Evolutionary conservation across 108 stramenopile genomes (phyloP).

Genomic region (Discostella stelligeroides): DNA sequence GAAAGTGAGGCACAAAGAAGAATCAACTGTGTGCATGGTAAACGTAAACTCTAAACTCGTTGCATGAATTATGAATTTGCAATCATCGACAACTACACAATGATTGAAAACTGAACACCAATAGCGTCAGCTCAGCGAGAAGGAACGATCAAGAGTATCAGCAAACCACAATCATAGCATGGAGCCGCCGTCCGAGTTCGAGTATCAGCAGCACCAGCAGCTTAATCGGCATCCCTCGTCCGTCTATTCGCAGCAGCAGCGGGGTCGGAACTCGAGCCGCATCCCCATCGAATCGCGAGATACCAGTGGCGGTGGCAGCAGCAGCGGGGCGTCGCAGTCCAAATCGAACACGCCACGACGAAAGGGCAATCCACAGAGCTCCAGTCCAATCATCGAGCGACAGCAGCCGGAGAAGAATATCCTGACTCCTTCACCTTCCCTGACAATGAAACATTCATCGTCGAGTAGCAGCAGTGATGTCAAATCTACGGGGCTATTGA

Average conservation of each 20-base stretch:
- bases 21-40: too few relatives aligned
- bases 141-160: not conserved
- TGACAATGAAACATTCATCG: not conserved
- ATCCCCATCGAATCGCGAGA: not conserved
- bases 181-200: constrained; percentile 7
- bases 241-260: not conserved
- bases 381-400: constrained; percentile 15
- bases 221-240: not conserved
- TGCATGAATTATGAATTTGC: too few relatives aligned
- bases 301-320: not conserved
- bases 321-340: constrained; percentile 1
- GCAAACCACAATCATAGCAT: not conserved
- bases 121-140: not conserved
- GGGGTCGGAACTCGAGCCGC: constrained; percentile 5
- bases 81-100: too few relatives aligned
- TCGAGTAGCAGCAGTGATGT: not conserved
- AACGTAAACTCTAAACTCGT: too few relatives aligned
- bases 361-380: constrained; percentile 37
- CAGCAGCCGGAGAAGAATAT: too few relatives aligned
- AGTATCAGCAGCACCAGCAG: not conserved
- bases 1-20: too few relatives aligned
- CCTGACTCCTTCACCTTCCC: not conserved
- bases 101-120: too few relatives aligned
- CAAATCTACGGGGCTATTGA: not conserved
- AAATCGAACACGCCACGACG: constrained; percentile 22